These are phyloP conservation scores for Microascus cirrosus DNA, from an alignment of 2,329 filamentous ascomycete genomes.

Conservation along the genomic window DNA sequence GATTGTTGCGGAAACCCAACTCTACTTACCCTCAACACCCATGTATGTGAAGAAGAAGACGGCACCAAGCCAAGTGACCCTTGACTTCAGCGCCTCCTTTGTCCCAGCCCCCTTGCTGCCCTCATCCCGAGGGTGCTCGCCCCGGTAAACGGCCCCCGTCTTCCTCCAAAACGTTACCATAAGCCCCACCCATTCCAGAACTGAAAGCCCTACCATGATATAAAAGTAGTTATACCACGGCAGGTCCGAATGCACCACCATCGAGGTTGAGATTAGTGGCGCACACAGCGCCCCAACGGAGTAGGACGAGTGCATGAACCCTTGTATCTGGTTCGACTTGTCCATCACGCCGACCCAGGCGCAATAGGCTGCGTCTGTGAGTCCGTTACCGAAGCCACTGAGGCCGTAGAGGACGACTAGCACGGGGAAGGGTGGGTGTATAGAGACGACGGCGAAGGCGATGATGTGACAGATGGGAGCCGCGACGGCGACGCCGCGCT, in stretches of 20 bases:
- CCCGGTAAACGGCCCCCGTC: constrained; percentile 41
- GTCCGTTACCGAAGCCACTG: constrained; percentile 56
- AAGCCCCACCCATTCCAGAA: constrained; percentile 42
- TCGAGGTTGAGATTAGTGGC: constrained; percentile 53
- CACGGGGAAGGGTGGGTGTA: constrained; percentile 55
- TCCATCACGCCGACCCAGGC: constrained; percentile 52
- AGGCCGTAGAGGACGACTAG: constrained; percentile 52
- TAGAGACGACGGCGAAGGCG: constrained; percentile 46
- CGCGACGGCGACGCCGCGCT: constrained; percentile 54
- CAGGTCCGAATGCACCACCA: constrained; percentile 47
- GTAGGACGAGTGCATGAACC: constrained; percentile 55
- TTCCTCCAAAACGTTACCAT: constrained; percentile 47
- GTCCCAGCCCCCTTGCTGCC: constrained; percentile 18
- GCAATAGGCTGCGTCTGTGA: constrained; percentile 41
- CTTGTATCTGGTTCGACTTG: constrained; percentile 55
- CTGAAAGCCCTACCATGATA: constrained; percentile 46
- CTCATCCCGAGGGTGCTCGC: constrained; percentile 18
- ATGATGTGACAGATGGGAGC: constrained; percentile 49
- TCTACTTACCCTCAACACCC: constrained; percentile 46
- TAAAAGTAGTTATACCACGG: constrained; percentile 64
- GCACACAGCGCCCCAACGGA: constrained; percentile 52
- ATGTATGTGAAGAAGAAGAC: constrained; percentile 65
- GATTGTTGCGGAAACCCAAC: too few relatives aligned
- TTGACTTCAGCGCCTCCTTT: constrained; percentile 26
- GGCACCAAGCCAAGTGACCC: constrained; percentile 54